A percentile compares a stretch with the other conserved stretches of the same genome.
Evolutionary conservation across 805 yeast species (phyloP).

Genomic region (Metschnikowia lachancei): DNA sequence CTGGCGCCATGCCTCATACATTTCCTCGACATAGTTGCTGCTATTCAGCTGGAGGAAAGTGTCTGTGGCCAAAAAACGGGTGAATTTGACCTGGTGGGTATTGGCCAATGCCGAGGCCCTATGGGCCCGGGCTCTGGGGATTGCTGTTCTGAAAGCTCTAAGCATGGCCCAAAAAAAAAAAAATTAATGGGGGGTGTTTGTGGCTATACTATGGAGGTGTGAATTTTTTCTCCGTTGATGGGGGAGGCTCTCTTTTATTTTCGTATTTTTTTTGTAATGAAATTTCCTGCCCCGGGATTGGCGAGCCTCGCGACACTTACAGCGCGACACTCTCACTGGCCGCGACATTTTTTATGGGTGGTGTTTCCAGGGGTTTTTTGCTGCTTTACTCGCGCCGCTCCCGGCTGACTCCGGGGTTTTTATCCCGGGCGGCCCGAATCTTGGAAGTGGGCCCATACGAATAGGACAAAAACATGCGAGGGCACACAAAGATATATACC

Average conservation of each 20-base stretch:
- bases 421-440: not conserved
- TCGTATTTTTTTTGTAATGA: slow-evolving; percentile 6
- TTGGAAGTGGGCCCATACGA: not conserved
- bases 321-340: not conserved
- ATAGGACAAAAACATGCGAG: too few relatives aligned
- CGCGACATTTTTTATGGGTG: slow-evolving; percentile 9
- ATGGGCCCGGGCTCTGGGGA: slow-evolving; percentile 35
- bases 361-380: not conserved
- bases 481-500: too few relatives aligned
- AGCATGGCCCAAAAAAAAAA: slow-evolving; percentile 29
- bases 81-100: slow-evolving; percentile 9
- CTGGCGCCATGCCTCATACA: slow-evolving; percentile 90
- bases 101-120: slow-evolving; percentile 25
- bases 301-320: slow-evolving; percentile 9
- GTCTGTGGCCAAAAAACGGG: slow-evolving; percentile 50
- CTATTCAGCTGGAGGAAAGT: slow-evolving; percentile 78
- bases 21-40: slow-evolving; percentile 93
- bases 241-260: not conserved
- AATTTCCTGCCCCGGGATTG: slow-evolving; percentile 15
- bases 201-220: not conserved
- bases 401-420: slow-evolving; percentile 6
- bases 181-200: not conserved
- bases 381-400: slow-evolving; percentile 5
- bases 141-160: slow-evolving; percentile 41
- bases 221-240: slow-evolving; percentile 4